A percentile compares a stretch with the other conserved stretches of the same genome.
These are phyloP conservation scores for Trichoderma hamatum DNA, from an alignment of 2,329 filamentous ascomycete genomes.

Conservation along the genomic window DNA sequence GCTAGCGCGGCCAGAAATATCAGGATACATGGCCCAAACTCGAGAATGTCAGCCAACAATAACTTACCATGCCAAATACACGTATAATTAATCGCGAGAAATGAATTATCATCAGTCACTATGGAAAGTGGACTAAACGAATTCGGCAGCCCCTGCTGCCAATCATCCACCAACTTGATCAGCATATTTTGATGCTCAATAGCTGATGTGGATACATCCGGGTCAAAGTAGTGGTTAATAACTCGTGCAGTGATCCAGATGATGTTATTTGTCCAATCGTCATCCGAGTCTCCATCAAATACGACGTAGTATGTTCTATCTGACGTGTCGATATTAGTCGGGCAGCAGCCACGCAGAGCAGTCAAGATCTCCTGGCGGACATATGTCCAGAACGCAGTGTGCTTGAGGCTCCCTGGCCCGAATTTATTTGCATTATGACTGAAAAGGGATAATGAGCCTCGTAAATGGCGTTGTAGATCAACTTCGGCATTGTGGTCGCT, in stretches of 20 bases:
- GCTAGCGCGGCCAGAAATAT: not conserved
- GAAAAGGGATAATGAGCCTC: constrained; percentile 20
- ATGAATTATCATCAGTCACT: constrained; percentile 8
- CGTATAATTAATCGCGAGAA: constrained; percentile 16
- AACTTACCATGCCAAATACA: constrained; percentile 23
- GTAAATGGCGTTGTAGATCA: constrained; percentile 18
- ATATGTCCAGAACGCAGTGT: constrained; percentile 26
- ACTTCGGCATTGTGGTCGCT: constrained; percentile 4
- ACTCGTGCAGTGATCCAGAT: constrained; percentile 23
- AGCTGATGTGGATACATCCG: not conserved
- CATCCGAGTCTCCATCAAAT: constrained; percentile 18
- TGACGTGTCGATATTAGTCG: constrained; percentile 22
- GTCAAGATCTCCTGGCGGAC: constrained; percentile 23
- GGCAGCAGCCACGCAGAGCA: constrained; percentile 15
- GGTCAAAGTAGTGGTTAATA: constrained; percentile 18
- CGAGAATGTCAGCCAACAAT: not conserved
- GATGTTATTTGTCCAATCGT: constrained; percentile 24
- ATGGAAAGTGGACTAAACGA: constrained; percentile 13
- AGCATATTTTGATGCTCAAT: not conserved
- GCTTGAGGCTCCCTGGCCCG: constrained; percentile 12
- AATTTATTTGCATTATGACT: constrained; percentile 15
- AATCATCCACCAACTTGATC: constrained; percentile 9
- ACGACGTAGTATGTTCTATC: constrained; percentile 17
- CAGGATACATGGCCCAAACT: not conserved
- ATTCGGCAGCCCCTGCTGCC: constrained; percentile 6